Percentiles rank a stretch among this genome's conserved stretches.
phyloP scores from a whole-genome alignment of 2,329 filamentous ascomycete species.

The Cylindrodendrum hubeiense region DNA sequence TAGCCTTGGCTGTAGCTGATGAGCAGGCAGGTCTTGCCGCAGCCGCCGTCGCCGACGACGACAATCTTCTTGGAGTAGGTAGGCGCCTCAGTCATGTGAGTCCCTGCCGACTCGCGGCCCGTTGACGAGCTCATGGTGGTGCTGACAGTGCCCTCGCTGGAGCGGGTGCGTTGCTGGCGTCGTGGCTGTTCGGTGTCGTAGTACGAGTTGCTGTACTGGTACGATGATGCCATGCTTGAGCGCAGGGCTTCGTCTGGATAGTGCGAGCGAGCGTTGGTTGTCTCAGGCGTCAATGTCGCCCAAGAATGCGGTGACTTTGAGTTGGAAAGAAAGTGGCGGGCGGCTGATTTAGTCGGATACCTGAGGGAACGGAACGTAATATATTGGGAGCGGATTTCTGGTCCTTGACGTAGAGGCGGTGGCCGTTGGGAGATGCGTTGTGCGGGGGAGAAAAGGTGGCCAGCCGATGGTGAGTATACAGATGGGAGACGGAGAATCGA shows the following conservation, averaged over 20 bases:
- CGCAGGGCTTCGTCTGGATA: conserved; percentile 35
- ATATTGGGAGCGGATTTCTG: conserved; percentile 14
- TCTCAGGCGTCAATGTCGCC: conserved; percentile 36
- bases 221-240: conserved; percentile 64
- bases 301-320: conserved; percentile 27
- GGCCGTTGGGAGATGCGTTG: conserved; percentile 16
- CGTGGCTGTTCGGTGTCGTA: conserved; percentile 58
- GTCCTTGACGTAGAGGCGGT: conserved; percentile 19
- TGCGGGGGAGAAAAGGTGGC: conserved; percentile 6
- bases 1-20: conserved; percentile 99
- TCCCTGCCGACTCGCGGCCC: conserved; percentile 82
- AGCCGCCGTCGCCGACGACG: conserved; percentile 96
- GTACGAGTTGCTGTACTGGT: conserved; percentile 68
- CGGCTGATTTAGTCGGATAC: conserved; percentile 2
- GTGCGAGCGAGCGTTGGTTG: conserved; percentile 27
- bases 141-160: conserved; percentile 91
- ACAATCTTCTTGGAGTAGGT: conserved; percentile 99
- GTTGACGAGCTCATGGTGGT: conserved; percentile 83
- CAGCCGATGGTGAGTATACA: conserved; percentile 4
- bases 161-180: conserved; percentile 69
- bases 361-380: conserved; percentile 5
- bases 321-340: conserved; percentile 9
- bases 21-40: conserved; percentile 97
- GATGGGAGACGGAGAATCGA: conserved; percentile 4
- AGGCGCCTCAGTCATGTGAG: conserved; percentile 89